A percentile compares a stretch with the other conserved stretches of the same genome.
Evolutionary conservation across 345 rosid species (phyloP).

Genomic region (Moricandia arvensis): DNA sequence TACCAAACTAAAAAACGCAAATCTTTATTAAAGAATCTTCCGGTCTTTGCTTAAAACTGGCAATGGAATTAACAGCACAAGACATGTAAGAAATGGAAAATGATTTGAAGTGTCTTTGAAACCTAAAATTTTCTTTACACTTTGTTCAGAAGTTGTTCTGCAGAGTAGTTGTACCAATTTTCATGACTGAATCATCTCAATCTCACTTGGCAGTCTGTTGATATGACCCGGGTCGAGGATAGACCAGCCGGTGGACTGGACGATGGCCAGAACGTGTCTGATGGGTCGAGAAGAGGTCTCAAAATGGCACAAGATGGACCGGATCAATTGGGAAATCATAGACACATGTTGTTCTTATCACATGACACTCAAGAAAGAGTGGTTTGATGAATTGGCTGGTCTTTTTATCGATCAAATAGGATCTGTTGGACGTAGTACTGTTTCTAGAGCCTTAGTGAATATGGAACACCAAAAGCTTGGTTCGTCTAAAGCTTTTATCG

Average conservation of each 20-base stretch:
- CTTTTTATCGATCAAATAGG: too few species aligned
- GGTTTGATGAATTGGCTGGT: too few species aligned
- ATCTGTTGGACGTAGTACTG: too few species aligned
- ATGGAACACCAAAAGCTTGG: too few species aligned
- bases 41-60: not conserved
- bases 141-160: not conserved
- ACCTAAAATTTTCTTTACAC: not conserved
- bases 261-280: not conserved
- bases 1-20: not conserved
- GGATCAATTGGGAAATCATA: not conserved
- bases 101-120: not conserved
- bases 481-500: too few species aligned
- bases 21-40: not conserved
- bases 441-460: too few species aligned
- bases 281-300: not conserved
- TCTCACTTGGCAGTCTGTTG: not conserved
- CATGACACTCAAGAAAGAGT: too few species aligned
- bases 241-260: not conserved
- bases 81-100: not conserved
- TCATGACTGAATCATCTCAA: not conserved
- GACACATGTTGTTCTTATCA: too few species aligned
- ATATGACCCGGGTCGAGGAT: not conserved
- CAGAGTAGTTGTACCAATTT: not conserved
- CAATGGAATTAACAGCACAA: not conserved
- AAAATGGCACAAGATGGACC: not conserved